Evolutionary conservation across 257 asterid genomes (phyloP).

Genomic region (Primulina eburnea): DNA sequence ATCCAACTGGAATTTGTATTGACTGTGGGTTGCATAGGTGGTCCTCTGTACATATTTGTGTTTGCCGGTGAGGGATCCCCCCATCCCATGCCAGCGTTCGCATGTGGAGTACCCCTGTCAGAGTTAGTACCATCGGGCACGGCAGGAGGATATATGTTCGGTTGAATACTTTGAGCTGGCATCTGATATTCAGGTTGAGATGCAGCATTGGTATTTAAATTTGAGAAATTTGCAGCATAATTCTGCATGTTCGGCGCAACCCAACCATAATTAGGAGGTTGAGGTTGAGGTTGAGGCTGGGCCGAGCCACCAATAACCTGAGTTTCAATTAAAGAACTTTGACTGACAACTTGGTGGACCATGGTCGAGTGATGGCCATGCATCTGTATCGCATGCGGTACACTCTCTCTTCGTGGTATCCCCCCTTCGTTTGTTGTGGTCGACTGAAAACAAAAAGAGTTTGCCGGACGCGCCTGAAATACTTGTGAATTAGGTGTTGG

Average conservation of each 20-base stretch:
- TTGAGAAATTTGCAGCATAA: slow-evolving; percentile 48
- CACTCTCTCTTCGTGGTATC: no score
- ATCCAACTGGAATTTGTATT: background rate
- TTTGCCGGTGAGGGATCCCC: slow-evolving; percentile 43
- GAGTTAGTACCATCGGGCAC: slow-evolving; percentile 40
- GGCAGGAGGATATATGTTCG: slow-evolving; percentile 50
- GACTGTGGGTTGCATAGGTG: slow-evolving; percentile 43
- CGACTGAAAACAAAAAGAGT: slow-evolving; percentile 34
- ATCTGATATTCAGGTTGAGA: slow-evolving; percentile 66
- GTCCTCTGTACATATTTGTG: slow-evolving; percentile 55
- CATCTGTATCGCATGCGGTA: slow-evolving; percentile 37
- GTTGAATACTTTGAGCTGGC: slow-evolving; percentile 52
- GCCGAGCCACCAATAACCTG: slow-evolving; percentile 39
- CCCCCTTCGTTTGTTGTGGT: slow-evolving; percentile 31
- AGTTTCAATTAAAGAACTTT: slow-evolving; percentile 45
- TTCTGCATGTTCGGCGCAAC: slow-evolving; percentile 46
- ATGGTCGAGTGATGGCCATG: slow-evolving; percentile 36
- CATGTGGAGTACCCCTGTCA: slow-evolving; percentile 62
- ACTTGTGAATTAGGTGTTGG: slow-evolving; percentile 48
- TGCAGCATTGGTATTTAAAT: slow-evolving; percentile 39
- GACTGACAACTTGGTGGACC: slow-evolving; percentile 36
- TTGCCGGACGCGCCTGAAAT: slow-evolving; percentile 26
- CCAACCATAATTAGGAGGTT: slow-evolving; percentile 56
- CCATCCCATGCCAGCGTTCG: slow-evolving; percentile 68
- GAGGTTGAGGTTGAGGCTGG: slow-evolving; percentile 43